Base-by-base conservation (phyloP, 805 yeast genomes). In the Isabelozyma gotoi region DNA sequence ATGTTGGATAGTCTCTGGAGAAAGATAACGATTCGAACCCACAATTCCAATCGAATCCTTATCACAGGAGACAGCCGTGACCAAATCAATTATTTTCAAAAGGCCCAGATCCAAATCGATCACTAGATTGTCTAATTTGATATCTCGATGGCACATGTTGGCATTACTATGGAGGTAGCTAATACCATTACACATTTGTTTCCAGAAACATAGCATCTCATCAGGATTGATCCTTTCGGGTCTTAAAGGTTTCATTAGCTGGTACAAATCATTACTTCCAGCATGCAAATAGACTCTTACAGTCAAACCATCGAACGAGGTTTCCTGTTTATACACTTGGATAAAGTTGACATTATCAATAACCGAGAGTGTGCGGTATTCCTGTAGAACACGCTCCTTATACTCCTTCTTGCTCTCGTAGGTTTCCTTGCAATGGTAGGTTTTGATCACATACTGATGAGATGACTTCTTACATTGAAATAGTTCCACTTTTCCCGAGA, bases 41-140 rank as follows among this genome's bases (percentile, higher is more conserved):
- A 73, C 80, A 11, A 76, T 50, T 2, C 84, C 82, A 20, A 63
- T 44, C 4, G 68, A 61, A 14, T 33, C 46, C 21, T 31, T 37
- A 11, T 51, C 45, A 18, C 19, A 39, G 6, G 49, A 36, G 8
- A 42, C 38, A 2, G 69, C 64, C 7, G 73, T 63, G 6, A 60
- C 67, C 43, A 68, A 67, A 46, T 78, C 84, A 24, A 78, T 72
- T 15, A 78, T 48, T 51, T 77, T 78, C 34, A 76, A 49, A 2
- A 43, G 38, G 0, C 67, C 67, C 12, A 46, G 36, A 1, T 15
- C 24, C 12, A 40, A 17, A 36, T 53, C 63, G 16, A 77, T 39
- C 27, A 77, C 66, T 38, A 77, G 49, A 47, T 78, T 78, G 19
- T 68, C 77, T 18, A 73, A 60, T 55, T 78, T 78, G 41, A 78